Base-by-base conservation (phyloP, 2,329 filamentous ascomycete genomes). In the Fusarium sp. region DNA sequence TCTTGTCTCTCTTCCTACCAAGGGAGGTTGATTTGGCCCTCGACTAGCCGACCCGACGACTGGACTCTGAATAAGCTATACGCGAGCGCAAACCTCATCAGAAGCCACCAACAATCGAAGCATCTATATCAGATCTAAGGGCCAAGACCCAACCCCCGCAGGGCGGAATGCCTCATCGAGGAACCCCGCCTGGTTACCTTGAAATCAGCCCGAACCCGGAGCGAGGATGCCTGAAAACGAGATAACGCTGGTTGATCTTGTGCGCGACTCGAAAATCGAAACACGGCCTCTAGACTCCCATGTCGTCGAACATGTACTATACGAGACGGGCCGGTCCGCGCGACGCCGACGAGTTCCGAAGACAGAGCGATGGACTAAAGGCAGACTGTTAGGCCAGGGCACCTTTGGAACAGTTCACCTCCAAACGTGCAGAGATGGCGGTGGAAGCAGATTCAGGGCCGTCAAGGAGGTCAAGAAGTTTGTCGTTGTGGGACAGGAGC, bases 241-340 rank as follows among this genome's bases (percentile, higher is more conserved):
- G 14, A 27, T 5, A 49, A 27, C n/a, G 25, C n/a, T 49, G 44
- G 25, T 27, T 4, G 44, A 49, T 49, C 44, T 49, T 18, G 44
- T 49, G 44, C 44, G 44, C n/a, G 44, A 49, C 25, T 49, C 44
- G 25, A 49, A 49, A 49, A 49, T 49, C 3, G 44, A 49, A 49
- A 49, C 44, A 49, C n/a, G 44, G 23, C 6, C 10, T 34, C 31
- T 42, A 16, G 33, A 25, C 33, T 13, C 33, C 33, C 31, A 36
- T n/a, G 23, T 40, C 13, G 25, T 49, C n/a, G 20, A 56, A 20
- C 53, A 56, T 25, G 33, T 56, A 34, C 10, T 56, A 25, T 36
- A 56, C 33, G 33, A 56, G 53, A 56, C 53, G 14, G 53, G 53
- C 53, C 14, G 31, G 20, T 56, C 53, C 29, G 29, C 31, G 18